Evolutionary conservation across 225 moss, liverwort and hornwort genomes (phyloP), one percentile per base, ranked within the genome.

Genomic region (Takakia lepidozioides): DNA sequence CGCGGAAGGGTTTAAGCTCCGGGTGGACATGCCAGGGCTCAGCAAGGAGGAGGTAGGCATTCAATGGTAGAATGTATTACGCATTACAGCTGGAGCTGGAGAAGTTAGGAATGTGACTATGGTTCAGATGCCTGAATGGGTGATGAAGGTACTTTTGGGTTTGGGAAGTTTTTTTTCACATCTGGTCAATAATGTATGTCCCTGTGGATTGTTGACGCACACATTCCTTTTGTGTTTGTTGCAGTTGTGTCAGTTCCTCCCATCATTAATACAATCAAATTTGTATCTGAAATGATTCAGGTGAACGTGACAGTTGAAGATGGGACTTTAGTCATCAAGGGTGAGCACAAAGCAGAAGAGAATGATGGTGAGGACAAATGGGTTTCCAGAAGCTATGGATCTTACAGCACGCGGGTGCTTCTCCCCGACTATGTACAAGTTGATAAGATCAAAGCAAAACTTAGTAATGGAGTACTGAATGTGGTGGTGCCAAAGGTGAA

Each of bases 381-480:
- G 76, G 19, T 52, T n/a, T 56, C 76, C 29, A 55, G 66, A 17
- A 68, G 57, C 35, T 55, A 49, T 15, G 53, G 56, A n/a, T 67
- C 23, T 21, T 78, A 63, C 65, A 59, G 42, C 44, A 62, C 75
- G 25, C 67, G 78, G 5, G 52, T 91, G 29, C 18, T 58, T 0
- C 56, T 91, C 29, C 90, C 86, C 13, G 75, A 86, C 16, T 57
- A 73, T 21, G 81, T 62, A 7, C 65, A 81, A 43, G 3, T 64
- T 1, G 73, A 81, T 37, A 48, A 57, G 34, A 62, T 83, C 43
- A 90, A 86, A 56, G 90, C 81, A 1, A 83, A 86, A 56, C 60
- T 90, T n/a, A 86, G 83, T 56, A 75, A 90, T 43, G 90, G 90
- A 34, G 77, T 86, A 18, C 32, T 90, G 24, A 56, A 51, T 29